Percentiles rank a stretch among this genome's conserved stretches.
phyloP scores from a whole-genome alignment of 208 protist species.

The Acanthamoeba polyphaga region DNA sequence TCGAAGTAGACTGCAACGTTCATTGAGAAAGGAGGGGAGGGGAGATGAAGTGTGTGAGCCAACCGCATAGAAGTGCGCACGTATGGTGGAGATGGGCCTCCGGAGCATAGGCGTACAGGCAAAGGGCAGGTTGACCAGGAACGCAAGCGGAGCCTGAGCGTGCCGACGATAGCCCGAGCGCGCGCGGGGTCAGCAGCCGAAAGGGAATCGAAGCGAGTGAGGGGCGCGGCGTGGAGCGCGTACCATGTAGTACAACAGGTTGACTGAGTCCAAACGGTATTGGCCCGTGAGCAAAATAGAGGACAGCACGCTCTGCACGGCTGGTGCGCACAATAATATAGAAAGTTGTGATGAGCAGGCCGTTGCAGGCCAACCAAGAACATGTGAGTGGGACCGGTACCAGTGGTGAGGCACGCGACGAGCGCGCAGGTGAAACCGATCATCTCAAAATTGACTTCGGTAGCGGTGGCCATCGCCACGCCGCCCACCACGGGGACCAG shows the following conservation, averaged over 20 bases:
- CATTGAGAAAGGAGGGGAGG: not conserved
- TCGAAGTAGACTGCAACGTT: not conserved
- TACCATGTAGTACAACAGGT: conserved; percentile 80
- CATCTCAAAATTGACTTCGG: conserved; percentile 78
- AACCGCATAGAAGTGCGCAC: not conserved
- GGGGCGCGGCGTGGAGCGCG: not conserved
- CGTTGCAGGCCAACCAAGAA: not conserved
- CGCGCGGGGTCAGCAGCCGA: not conserved
- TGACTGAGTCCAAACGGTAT: conserved; percentile 76
- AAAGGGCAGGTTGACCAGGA: conserved; percentile 20
- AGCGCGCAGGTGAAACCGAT: conserved; percentile 73
- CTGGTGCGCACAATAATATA: not conserved
- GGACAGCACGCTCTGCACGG: conserved; percentile 21
- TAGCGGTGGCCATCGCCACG: conserved; percentile 72
- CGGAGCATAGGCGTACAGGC: not conserved
- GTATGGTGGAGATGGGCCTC: not conserved
- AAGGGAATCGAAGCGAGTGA: not conserved
- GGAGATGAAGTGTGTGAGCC: not conserved
- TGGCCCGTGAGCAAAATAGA: conserved; percentile 8
- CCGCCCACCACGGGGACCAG: conserved; percentile 82
- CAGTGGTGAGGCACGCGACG: not conserved
- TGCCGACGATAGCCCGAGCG: not conserved
- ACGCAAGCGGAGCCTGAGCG: conserved; percentile 1
- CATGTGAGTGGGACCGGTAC: not conserved
- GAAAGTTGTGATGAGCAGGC: too few relatives aligned